phyloP scores from a whole-genome alignment of 2,329 filamentous ascomycete species.

The Penicillium occitanis region DNA sequence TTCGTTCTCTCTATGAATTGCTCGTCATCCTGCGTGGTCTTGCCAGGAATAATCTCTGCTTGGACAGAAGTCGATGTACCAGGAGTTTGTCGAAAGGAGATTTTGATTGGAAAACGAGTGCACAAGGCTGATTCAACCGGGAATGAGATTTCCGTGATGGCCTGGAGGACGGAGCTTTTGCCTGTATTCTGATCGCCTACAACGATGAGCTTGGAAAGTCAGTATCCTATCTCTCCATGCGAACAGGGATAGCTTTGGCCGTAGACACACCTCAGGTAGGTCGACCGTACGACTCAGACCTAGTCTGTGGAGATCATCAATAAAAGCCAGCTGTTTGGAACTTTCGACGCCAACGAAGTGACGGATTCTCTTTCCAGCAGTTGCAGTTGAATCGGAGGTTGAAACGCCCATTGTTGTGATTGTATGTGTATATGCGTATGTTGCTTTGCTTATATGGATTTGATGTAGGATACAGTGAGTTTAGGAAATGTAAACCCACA shows the following conservation, averaged over 20 bases:
- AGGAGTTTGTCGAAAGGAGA: slow-evolving; percentile 48
- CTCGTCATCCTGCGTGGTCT: slow-evolving; percentile 13
- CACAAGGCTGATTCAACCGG: slow-evolving; percentile 61
- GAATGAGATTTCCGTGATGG: slow-evolving; percentile 62
- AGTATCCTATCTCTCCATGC: neutral
- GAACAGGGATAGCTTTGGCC: neutral
- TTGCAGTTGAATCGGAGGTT: neutral
- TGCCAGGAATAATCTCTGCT: slow-evolving; percentile 22
- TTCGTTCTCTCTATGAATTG: slow-evolving; percentile 15
- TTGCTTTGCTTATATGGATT: neutral
- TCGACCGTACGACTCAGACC: slow-evolving; percentile 24
- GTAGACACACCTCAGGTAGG: slow-evolving; percentile 22
- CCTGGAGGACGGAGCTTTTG: slow-evolving; percentile 65
- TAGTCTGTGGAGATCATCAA: slow-evolving; percentile 24
- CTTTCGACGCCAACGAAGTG: slow-evolving; percentile 56
- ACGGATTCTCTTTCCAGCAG: slow-evolving; percentile 19
- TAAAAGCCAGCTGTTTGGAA: slow-evolving; percentile 25
- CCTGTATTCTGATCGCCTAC: slow-evolving; percentile 62
- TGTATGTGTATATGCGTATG: neutral
- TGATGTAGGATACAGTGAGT: neutral
- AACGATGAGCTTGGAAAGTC: slow-evolving; percentile 53
- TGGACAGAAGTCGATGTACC: slow-evolving; percentile 19
- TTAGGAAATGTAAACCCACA: neutral
- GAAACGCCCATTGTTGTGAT: neutral
- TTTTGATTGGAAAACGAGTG: slow-evolving; percentile 63